phyloP scores from a whole-genome alignment of 2,329 filamentous ascomycete species.

The Alternaria metachromatica region DNA sequence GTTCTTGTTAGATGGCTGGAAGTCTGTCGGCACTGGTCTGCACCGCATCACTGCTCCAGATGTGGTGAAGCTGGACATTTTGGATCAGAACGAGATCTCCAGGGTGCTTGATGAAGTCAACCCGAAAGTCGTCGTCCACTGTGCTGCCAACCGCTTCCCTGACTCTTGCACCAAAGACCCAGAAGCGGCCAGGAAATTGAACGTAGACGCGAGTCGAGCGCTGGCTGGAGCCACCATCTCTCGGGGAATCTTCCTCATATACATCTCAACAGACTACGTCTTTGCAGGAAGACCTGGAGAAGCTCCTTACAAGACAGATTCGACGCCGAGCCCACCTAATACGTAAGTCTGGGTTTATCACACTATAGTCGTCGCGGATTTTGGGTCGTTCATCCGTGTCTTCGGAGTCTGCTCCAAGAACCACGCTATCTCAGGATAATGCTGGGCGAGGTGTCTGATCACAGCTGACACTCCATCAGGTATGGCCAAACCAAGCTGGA shows the following conservation, averaged over 20 bases:
- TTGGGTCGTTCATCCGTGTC: neutral
- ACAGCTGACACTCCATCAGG: slow-evolving; percentile 7
- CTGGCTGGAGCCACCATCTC: slow-evolving; percentile 71
- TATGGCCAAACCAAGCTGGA: slow-evolving; percentile 78
- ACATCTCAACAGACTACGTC: slow-evolving; percentile 84
- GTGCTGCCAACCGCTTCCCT: slow-evolving; percentile 88
- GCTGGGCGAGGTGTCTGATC: neutral
- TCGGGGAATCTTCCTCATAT: slow-evolving; percentile 70
- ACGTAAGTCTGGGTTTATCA: slow-evolving; percentile 46
- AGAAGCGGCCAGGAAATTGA: slow-evolving; percentile 73
- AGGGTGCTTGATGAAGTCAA: slow-evolving; percentile 59
- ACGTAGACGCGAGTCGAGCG: slow-evolving; percentile 71
- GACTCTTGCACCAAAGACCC: slow-evolving; percentile 85
- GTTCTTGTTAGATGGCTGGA: slow-evolving; percentile 71
- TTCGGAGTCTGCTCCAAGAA: neutral
- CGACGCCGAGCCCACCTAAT: slow-evolving; percentile 74
- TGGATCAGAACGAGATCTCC: slow-evolving; percentile 54
- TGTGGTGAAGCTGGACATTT: slow-evolving; percentile 63
- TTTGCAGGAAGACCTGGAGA: slow-evolving; percentile 78
- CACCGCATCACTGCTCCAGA: slow-evolving; percentile 74
- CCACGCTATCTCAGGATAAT: neutral
- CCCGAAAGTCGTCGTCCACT: slow-evolving; percentile 81
- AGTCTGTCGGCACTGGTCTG: slow-evolving; percentile 58
- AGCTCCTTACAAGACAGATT: slow-evolving; percentile 76
- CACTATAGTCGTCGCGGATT: neutral